Evolutionary conservation across 2,329 filamentous ascomycete genomes (phyloP).

Genomic region (Fusarium phyllophilum): DNA sequence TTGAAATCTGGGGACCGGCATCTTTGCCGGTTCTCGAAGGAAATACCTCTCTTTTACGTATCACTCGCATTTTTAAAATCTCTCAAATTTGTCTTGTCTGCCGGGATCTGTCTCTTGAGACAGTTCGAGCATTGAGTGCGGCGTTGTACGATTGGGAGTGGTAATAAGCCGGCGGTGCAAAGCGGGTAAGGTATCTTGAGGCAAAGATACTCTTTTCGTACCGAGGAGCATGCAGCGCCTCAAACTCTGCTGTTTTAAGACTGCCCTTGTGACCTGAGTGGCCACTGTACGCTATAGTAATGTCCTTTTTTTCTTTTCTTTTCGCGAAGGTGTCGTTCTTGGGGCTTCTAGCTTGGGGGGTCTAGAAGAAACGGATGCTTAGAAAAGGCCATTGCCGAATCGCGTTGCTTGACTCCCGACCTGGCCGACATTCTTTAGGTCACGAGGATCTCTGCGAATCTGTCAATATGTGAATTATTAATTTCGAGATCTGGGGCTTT

Average conservation of each 20-base stretch:
- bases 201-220: background rate
- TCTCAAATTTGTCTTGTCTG: background rate
- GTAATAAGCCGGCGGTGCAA: constrained; percentile 31
- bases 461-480: constrained; percentile 12
- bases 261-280: constrained; percentile 19
- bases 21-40: constrained; percentile 24
- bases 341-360: background rate
- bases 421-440: constrained; percentile 17
- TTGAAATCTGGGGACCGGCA: constrained; percentile 33
- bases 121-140: background rate
- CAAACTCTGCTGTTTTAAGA: constrained; percentile 18
- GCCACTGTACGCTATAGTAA: background rate
- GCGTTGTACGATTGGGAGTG: constrained; percentile 15
- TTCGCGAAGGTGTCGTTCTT: background rate
- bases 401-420: constrained; percentile 23
- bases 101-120: background rate
- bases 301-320: background rate
- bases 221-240: constrained; percentile 7
- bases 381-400: constrained; percentile 37
- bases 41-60: constrained; percentile 30
- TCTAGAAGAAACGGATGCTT: constrained; percentile 15
- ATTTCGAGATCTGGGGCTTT: constrained; percentile 22
- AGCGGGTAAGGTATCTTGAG: constrained; percentile 20
- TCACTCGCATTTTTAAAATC: background rate
- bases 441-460: constrained; percentile 34